These are phyloP conservation scores for Clonostachys chloroleuca DNA, from an alignment of 2,329 filamentous ascomycete genomes.

Conservation along the genomic window DNA sequence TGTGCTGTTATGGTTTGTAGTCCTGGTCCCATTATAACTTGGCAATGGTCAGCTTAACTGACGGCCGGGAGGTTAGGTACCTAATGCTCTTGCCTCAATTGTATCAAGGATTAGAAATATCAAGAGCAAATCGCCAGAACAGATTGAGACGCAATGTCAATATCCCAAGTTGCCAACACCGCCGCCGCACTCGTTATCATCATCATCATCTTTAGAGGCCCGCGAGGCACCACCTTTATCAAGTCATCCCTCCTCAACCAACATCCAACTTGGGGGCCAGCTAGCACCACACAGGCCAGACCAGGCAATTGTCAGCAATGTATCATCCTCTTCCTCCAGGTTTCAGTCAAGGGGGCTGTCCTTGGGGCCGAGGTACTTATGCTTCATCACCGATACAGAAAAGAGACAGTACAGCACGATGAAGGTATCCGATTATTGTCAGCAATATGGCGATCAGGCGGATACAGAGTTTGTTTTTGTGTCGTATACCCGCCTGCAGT, in stretches of 20 bases:
- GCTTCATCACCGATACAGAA: conserved; percentile 11
- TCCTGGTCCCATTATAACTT: not conserved
- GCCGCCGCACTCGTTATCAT: not conserved
- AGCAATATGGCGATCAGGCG: conserved; percentile 9
- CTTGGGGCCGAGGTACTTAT: conserved; percentile 11
- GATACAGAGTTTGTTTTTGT: conserved; percentile 29
- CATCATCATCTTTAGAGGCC: not conserved
- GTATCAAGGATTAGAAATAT: too few relatives aligned
- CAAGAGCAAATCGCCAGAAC: too few relatives aligned
- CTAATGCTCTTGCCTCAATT: too few relatives aligned
- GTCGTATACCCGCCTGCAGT: conserved; percentile 33
- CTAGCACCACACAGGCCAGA: not conserved
- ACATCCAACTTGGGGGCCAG: not conserved
- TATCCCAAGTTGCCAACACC: too few relatives aligned
- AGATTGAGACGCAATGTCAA: too few relatives aligned
- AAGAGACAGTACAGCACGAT: conserved; percentile 8
- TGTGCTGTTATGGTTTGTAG: not conserved
- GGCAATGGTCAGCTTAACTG: too few relatives aligned
- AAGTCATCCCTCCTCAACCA: too few relatives aligned
- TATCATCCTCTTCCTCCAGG: not conserved
- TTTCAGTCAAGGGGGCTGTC: not conserved
- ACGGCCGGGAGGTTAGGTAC: too few relatives aligned
- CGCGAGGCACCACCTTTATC: not conserved
- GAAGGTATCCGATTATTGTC: conserved; percentile 14
- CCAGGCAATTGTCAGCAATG: not conserved